Base-by-base conservation (phyloP, 352 stramenopile species). In the Globisporangium alternatum region DNA sequence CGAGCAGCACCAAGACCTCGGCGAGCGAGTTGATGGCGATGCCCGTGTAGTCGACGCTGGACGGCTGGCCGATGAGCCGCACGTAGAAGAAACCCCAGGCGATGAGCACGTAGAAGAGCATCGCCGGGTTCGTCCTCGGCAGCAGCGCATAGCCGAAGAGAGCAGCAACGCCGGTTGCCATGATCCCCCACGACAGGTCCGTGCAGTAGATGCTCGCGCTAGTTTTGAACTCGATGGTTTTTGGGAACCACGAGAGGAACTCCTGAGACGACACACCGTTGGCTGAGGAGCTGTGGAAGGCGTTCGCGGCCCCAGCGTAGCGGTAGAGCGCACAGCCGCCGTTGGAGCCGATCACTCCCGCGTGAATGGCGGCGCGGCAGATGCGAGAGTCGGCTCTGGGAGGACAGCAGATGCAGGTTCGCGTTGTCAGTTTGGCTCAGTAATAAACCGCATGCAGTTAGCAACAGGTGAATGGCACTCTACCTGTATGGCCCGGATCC, bases 181-280 rank as follows among this genome's bases (percentile, higher is more conserved):
- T 54, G 64, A 95, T 92, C 53, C 69, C 70, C 83, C 81, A 95
- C 21, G 82, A 90, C 44, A 95, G 66, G 57, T 95, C 86, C 25
- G 70, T 80, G 70, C 86, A 95, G 66, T 80, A 76, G 10, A 28
- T 47, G 49, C 83, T 91, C 3, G 76, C 56, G 13, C 69, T 73
- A 35, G 75, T 60, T 63, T 86, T 68, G 60, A 95, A 95, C 60
- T 89, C 78, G 41, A 95, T 75, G 19, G 79, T 91, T 67, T 93
- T 95, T 8, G 86, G 86, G 65, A 95, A 95, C 84, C 84, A 95
- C 7, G 82, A 90, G 2, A 69, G 21, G 55, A 81, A 93, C 53
- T 73, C 67, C 7, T 71, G 66, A 2, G 72, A 76, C 0, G 73
- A 75, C 31, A 95, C 82, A 48, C 72, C 81, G 45, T 93, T 74